Evolutionary conservation across 78 protist species (phyloP), one percentile per base, ranked within the genome.

Genomic region (Cavenderia fasciculata): DNA sequence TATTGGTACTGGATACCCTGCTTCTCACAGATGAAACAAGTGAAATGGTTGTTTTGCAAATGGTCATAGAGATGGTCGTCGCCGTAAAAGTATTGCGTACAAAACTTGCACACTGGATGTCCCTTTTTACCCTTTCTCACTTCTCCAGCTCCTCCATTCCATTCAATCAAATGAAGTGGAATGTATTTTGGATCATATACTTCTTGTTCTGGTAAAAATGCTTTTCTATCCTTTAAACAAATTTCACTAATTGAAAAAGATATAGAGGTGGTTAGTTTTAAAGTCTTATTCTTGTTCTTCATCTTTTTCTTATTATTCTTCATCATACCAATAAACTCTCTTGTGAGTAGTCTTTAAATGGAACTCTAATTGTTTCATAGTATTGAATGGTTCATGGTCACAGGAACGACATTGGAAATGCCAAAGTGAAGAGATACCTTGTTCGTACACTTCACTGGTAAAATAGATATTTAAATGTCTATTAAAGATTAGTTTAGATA

Each of bases 101-200:
- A 87, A 49, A 87, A 87, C 70, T 87, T 75, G 33, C 93, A 87
- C 46, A 57, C 38, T 40, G 93, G 87, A 71, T 87, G 93, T 19
- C 93, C 93, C 29, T 68, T 87, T 65, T 74, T 87, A 23, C 86
- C 86, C 34, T 34, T 47, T 54, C 57, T 74, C 52, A 31, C 43
- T 41, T 74, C 63, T 1, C 56, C 77, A 31, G 59, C 61, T 31
- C 89, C 89, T n/a, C 89, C 89, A 41, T 79, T 59, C 89, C 89
- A 79, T 14, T 79, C 89, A 25, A 69, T 63, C 51, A 87, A 41
- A 59, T 87, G 93, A 21, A 76, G 57, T n/a, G 85, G 85, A 36
- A 87, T 3, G 14, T 43, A 25, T 7, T 69, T 52, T 31, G 93
- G 87, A 11, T 71, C 86, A 61, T 87, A 87, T 36, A 87, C 27